phyloP scores from a whole-genome alignment of 768 basidiomycete species.

The Collybiopsis confluens region DNA sequence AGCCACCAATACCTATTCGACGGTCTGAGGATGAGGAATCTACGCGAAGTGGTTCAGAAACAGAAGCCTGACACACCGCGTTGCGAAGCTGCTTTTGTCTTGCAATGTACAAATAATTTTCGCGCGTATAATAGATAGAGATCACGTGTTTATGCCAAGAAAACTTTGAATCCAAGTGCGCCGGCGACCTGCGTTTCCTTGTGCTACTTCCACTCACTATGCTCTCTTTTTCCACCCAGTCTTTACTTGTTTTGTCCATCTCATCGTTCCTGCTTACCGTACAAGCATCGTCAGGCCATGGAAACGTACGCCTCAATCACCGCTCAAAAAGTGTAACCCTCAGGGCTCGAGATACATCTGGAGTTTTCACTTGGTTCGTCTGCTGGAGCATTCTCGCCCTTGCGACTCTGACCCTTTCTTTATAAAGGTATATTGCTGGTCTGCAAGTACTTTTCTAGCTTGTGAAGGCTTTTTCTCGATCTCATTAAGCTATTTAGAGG shows the following conservation, averaged over 20 bases:
- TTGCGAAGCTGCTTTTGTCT: neutral
- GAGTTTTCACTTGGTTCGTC: neutral
- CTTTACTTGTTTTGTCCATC: neutral
- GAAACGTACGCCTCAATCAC: neutral
- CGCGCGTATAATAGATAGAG: too few species aligned
- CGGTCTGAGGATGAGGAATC: constrained; percentile 10
- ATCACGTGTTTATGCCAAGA: too few species aligned
- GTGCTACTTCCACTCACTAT: constrained; percentile 2
- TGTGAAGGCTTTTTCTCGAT: neutral
- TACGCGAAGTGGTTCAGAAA: neutral
- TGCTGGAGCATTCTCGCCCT: neutral
- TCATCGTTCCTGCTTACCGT: neutral
- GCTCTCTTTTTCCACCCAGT: constrained; percentile 3
- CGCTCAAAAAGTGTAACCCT: neutral
- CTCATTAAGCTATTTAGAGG: constrained; percentile 27
- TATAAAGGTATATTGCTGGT: constrained; percentile 21
- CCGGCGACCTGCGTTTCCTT: neutral
- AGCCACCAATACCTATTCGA: constrained; percentile 45
- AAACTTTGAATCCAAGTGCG: too few species aligned
- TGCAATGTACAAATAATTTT: too few species aligned
- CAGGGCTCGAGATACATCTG: neutral
- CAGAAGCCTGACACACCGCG: neutral
- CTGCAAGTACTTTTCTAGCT: constrained; percentile 18
- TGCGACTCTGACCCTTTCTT: constrained; percentile 13
- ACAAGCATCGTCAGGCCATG: neutral